These are phyloP conservation scores for Pseudevernia furfuracea DNA, from an alignment of 495 filamentous ascomycete genomes.

Conservation along the genomic window DNA sequence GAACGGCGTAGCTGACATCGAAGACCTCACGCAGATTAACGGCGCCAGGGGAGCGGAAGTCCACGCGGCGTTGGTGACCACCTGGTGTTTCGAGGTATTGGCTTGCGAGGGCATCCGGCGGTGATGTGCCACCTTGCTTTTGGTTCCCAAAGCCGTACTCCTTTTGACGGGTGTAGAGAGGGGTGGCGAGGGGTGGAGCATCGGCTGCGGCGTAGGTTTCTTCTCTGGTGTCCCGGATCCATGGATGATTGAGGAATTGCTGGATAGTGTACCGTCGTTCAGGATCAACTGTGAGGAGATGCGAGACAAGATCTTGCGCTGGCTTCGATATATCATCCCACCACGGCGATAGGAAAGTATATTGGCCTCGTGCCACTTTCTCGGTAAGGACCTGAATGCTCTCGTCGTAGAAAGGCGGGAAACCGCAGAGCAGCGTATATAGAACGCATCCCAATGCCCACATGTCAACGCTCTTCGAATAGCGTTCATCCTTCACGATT, in stretches of 20 bases:
- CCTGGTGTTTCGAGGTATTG: constrained; percentile 50
- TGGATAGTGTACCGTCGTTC: constrained; percentile 83
- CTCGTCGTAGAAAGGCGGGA: constrained; percentile 98
- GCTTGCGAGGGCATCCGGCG: constrained; percentile 46
- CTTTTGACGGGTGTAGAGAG: constrained; percentile 47
- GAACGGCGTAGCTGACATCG: constrained; percentile 93
- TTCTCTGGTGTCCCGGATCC: constrained; percentile 77
- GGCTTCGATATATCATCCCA: constrained; percentile 98
- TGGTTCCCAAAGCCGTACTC: constrained; percentile 32
- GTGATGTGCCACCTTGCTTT: constrained; percentile 21
- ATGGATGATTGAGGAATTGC: constrained; percentile 85
- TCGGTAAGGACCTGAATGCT: constrained; percentile 95
- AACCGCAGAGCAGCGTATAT: constrained; percentile 93
- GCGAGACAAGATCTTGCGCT: constrained; percentile 87
- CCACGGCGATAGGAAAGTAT: constrained; percentile 97
- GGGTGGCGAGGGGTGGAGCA: constrained; percentile 69
- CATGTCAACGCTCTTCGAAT: constrained; percentile 99
- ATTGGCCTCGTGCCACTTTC: constrained; percentile 94
- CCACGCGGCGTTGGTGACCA: constrained; percentile 56
- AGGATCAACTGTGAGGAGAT: constrained; percentile 87
- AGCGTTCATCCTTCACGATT: constrained; percentile 97
- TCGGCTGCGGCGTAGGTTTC: constrained; percentile 63
- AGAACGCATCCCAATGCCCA: constrained; percentile 97
- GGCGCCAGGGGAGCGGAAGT: constrained; percentile 93
- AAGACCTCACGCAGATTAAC: constrained; percentile 96